A percentile compares a stretch with the other conserved stretches of the same genome.
phyloP scores from a whole-genome alignment of 73 alveolate genomes.

The Paraurostyla sp. region DNA sequence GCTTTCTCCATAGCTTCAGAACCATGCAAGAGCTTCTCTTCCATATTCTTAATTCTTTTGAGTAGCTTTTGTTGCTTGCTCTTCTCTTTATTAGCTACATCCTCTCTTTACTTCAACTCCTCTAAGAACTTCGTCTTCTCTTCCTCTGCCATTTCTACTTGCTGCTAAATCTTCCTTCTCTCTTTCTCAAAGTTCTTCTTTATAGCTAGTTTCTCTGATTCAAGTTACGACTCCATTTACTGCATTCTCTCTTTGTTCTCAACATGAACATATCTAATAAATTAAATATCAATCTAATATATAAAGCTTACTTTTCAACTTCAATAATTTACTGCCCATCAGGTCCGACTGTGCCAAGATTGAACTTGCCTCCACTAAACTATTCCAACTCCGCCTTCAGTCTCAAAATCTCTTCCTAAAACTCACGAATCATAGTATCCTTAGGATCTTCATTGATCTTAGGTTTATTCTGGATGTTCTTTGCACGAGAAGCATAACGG shows the following conservation, averaged over 20 bases:
- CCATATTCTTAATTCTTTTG: conserved; percentile 86
- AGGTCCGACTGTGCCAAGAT: conserved; percentile 45
- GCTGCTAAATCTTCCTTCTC: conserved; percentile 82
- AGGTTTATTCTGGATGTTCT: conserved; percentile 93
- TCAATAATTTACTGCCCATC: conserved; percentile 75
- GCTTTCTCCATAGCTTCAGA: conserved; percentile 87
- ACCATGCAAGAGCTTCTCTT: conserved; percentile 85
- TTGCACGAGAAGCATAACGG: conserved; percentile 97
- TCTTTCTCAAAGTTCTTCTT: conserved; percentile 78
- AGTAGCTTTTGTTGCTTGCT: conserved; percentile 76
- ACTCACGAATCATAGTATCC: conserved; percentile 95
- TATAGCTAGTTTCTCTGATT: conserved; percentile 83
- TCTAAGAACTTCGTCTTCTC: conserved; percentile 71
- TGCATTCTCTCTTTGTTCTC: conserved; percentile 85
- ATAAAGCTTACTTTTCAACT: conserved; percentile 89
- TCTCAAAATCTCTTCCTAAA: conserved; percentile 91
- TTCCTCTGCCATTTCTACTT: conserved; percentile 80
- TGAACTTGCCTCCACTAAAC: conserved; percentile 67
- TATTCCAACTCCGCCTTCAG: conserved; percentile 75
- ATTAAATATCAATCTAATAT: too few relatives aligned
- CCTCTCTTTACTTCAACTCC: conserved; percentile 81
- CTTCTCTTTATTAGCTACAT: conserved; percentile 72
- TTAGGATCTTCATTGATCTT: conserved; percentile 97
- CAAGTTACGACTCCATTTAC: conserved; percentile 81
- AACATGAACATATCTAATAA: conserved; percentile 76